Base-by-base conservation (phyloP, 2,329 filamentous ascomycete species). In the Neofusicoccum sp. region DNA sequence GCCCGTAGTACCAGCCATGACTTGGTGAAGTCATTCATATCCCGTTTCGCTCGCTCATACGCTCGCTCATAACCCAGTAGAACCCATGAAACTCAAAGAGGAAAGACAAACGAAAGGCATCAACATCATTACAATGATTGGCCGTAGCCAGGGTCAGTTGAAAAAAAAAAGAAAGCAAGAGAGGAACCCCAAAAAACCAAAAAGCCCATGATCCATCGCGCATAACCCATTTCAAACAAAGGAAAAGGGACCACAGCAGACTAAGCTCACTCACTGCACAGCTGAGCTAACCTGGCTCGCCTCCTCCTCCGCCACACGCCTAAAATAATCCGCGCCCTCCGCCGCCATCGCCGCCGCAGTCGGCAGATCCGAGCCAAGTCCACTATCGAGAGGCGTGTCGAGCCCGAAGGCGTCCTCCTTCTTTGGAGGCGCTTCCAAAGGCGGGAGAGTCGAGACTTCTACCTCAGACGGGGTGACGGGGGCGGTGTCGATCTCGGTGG, bases 321-420 rank as follows among this genome's bases (percentile, higher is more conserved):
- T 65, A 65, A 74, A 75, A 61, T 73, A 75, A 60, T 75, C 73
- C 20, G 70, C 71, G 26, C 68, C 65, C 26, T 67, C 65, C 20
- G 66, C 63, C 1, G 62, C 66, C 28, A 72, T 58, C 1, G 62
- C 67, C 36, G 43, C 26, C 11, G 70, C 71, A 12, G 72, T 75
- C 6, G 72, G 68, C 6, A 75, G 26, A 62, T 76, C 75, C 1
- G 70, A 71, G 14, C 74, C 75, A 26, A 77, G 65, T 12, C 71
- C 75, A 5, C 72, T 75, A 58, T 77, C 75, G 45, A 66, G 70
- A 4, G 69, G 71, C 14, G 45, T 57, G 9, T 40, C 28, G 6
- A 38, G 26, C 5, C 36, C 20, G 30, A 53, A 28, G 58, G 28
- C 40, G 24, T 62, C 43, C 47, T 53, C 56, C 3, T 34, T 48